Base-by-base conservation (phyloP, 768 basidiomycete species). In the Panaeolus papilionaceus region DNA sequence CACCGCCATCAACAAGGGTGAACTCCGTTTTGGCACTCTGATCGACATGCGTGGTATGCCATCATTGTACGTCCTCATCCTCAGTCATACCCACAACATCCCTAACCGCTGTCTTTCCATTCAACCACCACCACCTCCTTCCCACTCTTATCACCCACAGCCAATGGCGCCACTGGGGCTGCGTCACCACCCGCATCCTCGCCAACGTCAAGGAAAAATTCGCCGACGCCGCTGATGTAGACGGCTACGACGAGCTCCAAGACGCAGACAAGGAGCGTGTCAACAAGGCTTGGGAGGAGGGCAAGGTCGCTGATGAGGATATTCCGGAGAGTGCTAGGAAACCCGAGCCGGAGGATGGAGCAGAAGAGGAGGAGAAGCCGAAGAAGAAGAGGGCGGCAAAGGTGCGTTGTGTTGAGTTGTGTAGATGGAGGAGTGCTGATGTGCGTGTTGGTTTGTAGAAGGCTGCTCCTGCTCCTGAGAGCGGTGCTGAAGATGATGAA, bases 161-260 rank as follows among this genome's bases (percentile, higher is more conserved):
- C 74, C 77, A 83, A 39, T 97, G 93, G 93, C 88, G 94, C 69
- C 95, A 97, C 74, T 97, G 94, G 94, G 95, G 95, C 20, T 96
- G 95, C 75, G 84, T 86, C 7, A 95, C 94, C 0, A 51, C 82
- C 20, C 88, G 85, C 73, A 87, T 95, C 62, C 72, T 97, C 38
- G 75, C 74, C 23, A 96, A 95, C 75, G 82, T 93, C 77, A 92
- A 95, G 79, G 82, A 82, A 12, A 77, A 80, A 2, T 85, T 92
- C 69, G 81, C 83, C 1, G 82, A 82, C 4, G 81, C 88, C 0
- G 82, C 85, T 10, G 94, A 96, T 0, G 80, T 97, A 42, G 96
- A 98, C 75, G 96, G 96, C 20, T 97, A 85, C 76, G 93, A 95
- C 20, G 90, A 90, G 0, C 84, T 95, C 58, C 79, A 73, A 0